These are phyloP conservation scores for Sugiyamaella paludigena DNA, from an alignment of 1,139 yeast species.

Conservation along the genomic window DNA sequence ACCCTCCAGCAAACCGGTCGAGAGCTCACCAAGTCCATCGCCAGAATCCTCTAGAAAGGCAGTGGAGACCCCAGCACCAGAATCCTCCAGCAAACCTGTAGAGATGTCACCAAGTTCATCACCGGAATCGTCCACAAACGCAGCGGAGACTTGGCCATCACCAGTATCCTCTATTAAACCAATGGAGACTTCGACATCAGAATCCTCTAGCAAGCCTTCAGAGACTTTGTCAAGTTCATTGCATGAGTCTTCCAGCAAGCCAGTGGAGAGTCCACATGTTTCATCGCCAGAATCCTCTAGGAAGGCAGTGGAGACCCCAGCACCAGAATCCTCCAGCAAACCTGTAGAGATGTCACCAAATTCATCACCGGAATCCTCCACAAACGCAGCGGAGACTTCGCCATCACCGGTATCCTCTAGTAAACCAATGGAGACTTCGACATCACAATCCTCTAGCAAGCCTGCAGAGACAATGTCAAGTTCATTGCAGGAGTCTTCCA, in stretches of 20 bases:
- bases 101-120: constrained; percentile 9
- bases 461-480: neutral
- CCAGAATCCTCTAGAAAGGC: neutral
- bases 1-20: neutral
- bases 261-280: neutral
- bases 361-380: too few species aligned
- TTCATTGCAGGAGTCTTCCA: constrained; percentile 3
- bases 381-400: too few species aligned
- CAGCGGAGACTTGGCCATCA: neutral
- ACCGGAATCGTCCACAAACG: constrained; percentile 1
- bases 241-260: neutral
- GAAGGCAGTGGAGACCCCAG: too few species aligned
- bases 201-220: neutral
- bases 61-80: too few species aligned
- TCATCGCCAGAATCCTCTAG: neutral
- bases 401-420: too few species aligned
- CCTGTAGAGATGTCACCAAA: too few species aligned
- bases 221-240: neutral
- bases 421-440: too few species aligned
- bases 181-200: constrained; percentile 5
- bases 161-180: too few species aligned
- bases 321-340: too few species aligned
- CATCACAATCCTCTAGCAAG: neutral
- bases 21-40: neutral
- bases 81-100: too few species aligned